Evolutionary conservation across 2,329 filamentous ascomycete species (phyloP), one percentile per base, ranked within the genome.

Genomic region (Parastagonospora avenae): DNA sequence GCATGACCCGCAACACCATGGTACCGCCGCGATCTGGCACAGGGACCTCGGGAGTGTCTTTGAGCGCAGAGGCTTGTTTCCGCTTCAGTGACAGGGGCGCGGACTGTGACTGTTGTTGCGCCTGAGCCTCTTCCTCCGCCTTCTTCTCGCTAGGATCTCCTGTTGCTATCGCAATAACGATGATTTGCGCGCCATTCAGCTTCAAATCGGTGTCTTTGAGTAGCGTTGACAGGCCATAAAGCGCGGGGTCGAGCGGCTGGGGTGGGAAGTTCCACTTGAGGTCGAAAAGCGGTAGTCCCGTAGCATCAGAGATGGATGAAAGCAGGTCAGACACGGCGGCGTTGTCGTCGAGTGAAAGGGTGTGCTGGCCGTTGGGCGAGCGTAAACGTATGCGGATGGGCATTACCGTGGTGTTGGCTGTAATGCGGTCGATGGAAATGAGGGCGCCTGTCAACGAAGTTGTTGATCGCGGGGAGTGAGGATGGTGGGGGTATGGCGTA

Each of bases 201-300:
- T 84, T 84, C 46, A 88, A 71, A 8, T 81, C 84, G 1, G 86
- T 78, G 46, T 86, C 80, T 28, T 70, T 78, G 63, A 83, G 82
- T 56, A 64, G 76, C 55, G 76, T 82, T 29, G 71, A 66, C 58
- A 74, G 71, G 50, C 83, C 79, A 28, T 81, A 80, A 35, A 76
- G 69, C 32, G 83, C 80, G 8, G 88, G 77, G 31, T 85, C 80
- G 12, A 97, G 80, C 0, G 85, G 79, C 66, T 87, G 85, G 19
- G 90, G 87, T 1, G 93, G 93, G 64, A 89, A 96, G 31, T 91
- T 91, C 74, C 88, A 91, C 78, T 94, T 96, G 55, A 96, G 78
- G 37, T 89, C 84, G 66, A 93, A 92, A 11, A 80, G 78, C 6
- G 79, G 65, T 12, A 93, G 79, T 4, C 83, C 83, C 1, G 89